Evolutionary conservation across 345 rosid species (phyloP), one percentile per base, ranked within the genome.

Genomic region (Nephelium lappaceum): DNA sequence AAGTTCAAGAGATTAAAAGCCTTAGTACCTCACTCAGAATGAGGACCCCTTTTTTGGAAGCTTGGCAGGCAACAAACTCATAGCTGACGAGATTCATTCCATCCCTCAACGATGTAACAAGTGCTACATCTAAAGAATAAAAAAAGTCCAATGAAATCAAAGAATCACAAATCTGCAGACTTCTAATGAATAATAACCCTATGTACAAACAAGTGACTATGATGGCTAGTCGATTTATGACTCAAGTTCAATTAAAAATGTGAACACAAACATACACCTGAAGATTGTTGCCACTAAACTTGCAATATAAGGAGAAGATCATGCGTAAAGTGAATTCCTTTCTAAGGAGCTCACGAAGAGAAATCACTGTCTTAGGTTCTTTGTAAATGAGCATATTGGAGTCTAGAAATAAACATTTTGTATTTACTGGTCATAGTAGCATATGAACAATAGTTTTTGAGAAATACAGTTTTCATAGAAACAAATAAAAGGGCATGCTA

Each of bases 81-180:
- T 89, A 89, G 71, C 92, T 89, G 66, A 89, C 92, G 36, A 89
- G 92, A 77, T 89, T 89, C 92, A 89, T 87, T 55, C 92, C 92
- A 76, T 89, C 92, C 51, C 92, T 81, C 67, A 87, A 80, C 57
- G 92, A 89, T 1, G 92, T 89, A 49, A 89, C 90, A 84, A 89
- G 89, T 24, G 90, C 92, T 36, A 87, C 92, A 76, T 89, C 92
- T 89, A 70, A 51, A 76, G 61, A 45, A 76, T 18, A 66, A 77
- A 82, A 53, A 74, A 63, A 53, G 38, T 15, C 10, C 53, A 25
- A 19, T 9, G 8, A 66, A 27, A 51, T 49, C n/a, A 75, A 12
- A 11, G 70, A 51, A 53, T 15, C 11, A 47, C 15, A 3, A 64
- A 27, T 9, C 47, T 63, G 23, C 25, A 70, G 27, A 31, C 61